phyloP scores from a whole-genome alignment of 1,284 basidiomycete species.

The Irpex rosettiformis region DNA sequence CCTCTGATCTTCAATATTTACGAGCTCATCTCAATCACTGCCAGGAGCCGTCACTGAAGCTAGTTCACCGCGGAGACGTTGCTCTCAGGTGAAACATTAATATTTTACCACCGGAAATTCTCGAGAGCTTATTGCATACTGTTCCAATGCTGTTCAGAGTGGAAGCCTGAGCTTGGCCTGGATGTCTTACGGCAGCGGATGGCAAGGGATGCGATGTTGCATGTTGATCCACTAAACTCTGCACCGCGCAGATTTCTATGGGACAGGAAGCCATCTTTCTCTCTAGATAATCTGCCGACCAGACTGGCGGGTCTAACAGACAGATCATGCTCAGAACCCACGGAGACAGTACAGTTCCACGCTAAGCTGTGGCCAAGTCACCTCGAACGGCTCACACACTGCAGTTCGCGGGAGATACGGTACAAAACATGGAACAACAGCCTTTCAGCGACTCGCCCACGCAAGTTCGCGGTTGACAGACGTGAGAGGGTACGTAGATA shows the following conservation, averaged over 20 bases:
- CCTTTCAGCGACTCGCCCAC: background rate
- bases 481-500: background rate
- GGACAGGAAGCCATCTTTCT: no score
- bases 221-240: background rate
- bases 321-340: background rate
- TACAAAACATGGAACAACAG: background rate
- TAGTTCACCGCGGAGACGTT: background rate
- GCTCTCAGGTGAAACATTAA: background rate
- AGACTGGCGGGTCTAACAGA: background rate
- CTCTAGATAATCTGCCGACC: background rate
- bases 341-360: background rate
- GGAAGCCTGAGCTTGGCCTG: background rate
- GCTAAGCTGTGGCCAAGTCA: background rate
- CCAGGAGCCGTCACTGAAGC: no score
- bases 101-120: background rate
- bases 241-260: background rate
- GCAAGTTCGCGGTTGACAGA: background rate
- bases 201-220: background rate
- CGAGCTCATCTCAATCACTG: background rate
- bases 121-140: background rate
- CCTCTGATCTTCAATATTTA: background rate
- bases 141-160: background rate
- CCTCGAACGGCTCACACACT: background rate
- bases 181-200: background rate
- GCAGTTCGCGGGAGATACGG: background rate